Evolutionary conservation across 2,329 filamentous ascomycete genomes (phyloP).

Genomic region (Cucurbitaria berberidis): DNA sequence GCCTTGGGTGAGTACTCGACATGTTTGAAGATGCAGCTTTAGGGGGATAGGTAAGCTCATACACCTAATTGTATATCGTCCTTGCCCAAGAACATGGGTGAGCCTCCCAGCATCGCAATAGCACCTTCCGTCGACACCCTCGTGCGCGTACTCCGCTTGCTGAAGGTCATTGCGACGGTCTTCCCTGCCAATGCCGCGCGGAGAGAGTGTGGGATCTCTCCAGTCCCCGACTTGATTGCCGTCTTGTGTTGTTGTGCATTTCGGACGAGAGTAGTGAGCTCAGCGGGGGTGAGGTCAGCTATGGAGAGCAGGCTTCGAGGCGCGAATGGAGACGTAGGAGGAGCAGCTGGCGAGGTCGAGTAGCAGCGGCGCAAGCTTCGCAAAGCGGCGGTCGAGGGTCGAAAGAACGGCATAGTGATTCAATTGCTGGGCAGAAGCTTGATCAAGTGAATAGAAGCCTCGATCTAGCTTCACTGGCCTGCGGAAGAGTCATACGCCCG

Average conservation of each 20-base stretch:
- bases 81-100: slow-evolving; percentile 95
- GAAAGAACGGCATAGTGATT: slow-evolving; percentile 41
- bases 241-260: slow-evolving; percentile 81
- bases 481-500: slow-evolving; percentile 28
- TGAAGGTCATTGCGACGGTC: slow-evolving; percentile 95
- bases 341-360: slow-evolving; percentile 45
- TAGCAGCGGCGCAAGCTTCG: slow-evolving; percentile 43
- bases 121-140: slow-evolving; percentile 93
- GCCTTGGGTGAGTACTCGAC: slow-evolving; percentile 8
- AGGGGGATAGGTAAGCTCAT: too few relatives aligned
- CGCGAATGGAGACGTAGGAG: slow-evolving; percentile 61
- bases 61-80: slow-evolving; percentile 96
- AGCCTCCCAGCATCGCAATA: slow-evolving; percentile 84
- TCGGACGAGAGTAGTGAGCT: slow-evolving; percentile 81
- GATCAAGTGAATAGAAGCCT: slow-evolving; percentile 11
- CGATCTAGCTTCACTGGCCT: slow-evolving; percentile 9
- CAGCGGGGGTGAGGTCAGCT: slow-evolving; percentile 77
- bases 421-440: slow-evolving; percentile 5
- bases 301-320: slow-evolving; percentile 93
- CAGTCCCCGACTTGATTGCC: slow-evolving; percentile 69
- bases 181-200: slow-evolving; percentile 71
- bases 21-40: background rate
- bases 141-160: slow-evolving; percentile 91
- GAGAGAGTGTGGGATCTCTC: slow-evolving; percentile 65
- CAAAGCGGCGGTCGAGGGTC: slow-evolving; percentile 36